Evolutionary conservation across 2,329 filamentous ascomycete genomes (phyloP), one percentile per base, ranked within the genome.

Genomic region (Aspergillus intermedius): DNA sequence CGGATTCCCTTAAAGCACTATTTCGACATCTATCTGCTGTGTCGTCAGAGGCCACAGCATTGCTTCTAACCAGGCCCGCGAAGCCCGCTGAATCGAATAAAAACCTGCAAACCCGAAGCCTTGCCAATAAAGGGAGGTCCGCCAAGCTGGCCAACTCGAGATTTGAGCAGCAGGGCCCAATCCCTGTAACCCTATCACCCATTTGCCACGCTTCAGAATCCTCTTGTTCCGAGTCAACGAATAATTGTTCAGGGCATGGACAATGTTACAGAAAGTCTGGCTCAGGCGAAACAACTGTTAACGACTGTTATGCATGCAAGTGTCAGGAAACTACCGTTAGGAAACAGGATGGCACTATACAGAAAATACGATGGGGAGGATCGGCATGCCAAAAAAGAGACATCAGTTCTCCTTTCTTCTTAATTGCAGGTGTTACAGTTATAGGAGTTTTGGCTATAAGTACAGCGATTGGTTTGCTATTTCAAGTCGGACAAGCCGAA

Each of bases 371-470:
- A 63, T 97, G 90, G 89, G 91, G 84, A 44, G 93, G 93, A 13
- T 75, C 82, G 34, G 85, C 86, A 42, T 98, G 93, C 74, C 83
- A 93, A 65, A 98, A 97, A 81, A 80, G 85, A 68, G 91, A 98
- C 64, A 76, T 97, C 46, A 94, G 89, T 66, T 80, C 84, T 23
- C 84, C 87, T 4, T 97, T 98, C 73, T 94, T 90, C 82, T 74
- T 98, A 45, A 83, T 98, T 60, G 80, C 81, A 10, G 82, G 84
- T 6, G 86, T 93, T 59, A 84, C 81, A 3, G 72, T 96, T 43
- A 70, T 83, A 34, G 74, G 94, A 53, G 71, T 93, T 1, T 78
- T 81, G 42, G 71, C 87, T 34, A 72, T 94, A 23, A 77, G 76
- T 34, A 84, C 86, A 65, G 83, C 82, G 9, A 84, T 97, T 58